Evolutionary conservation across 192 early-diverging fungal genomes (phyloP).

Genomic region (Phycomyces blakesleeanus): DNA sequence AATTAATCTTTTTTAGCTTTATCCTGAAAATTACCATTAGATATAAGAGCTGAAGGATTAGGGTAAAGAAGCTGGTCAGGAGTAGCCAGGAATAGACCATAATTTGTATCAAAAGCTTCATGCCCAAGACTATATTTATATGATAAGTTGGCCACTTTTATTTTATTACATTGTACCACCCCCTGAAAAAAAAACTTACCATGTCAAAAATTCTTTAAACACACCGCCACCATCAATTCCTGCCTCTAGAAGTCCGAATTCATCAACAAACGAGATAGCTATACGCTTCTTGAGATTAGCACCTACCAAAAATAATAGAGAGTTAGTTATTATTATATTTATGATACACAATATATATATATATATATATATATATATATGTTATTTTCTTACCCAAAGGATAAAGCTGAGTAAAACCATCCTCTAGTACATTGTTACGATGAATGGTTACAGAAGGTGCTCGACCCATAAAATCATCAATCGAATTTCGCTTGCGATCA

Average conservation of each 20-base stretch:
- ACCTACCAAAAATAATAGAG: constrained; percentile 42
- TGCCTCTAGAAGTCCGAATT: constrained; percentile 79
- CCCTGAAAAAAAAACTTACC: constrained; percentile 38
- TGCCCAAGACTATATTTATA: constrained; percentile 43
- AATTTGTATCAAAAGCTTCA: constrained; percentile 74
- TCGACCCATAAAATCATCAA: constrained; percentile 18
- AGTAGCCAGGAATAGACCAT: constrained; percentile 65
- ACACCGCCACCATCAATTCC: constrained; percentile 97
- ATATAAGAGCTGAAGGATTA: constrained; percentile 54
- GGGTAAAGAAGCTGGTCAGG: constrained; percentile 71
- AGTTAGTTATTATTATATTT: neutral
- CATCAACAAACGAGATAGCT: constrained; percentile 82
- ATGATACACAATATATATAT: neutral
- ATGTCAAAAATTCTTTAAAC: constrained; percentile 95
- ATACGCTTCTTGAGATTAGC: constrained; percentile 70
- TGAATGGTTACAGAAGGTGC: constrained; percentile 55
- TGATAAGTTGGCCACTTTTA: neutral
- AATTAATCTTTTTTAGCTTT: too few species aligned
- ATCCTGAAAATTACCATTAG: constrained; percentile 30
- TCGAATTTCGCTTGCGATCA: constrained; percentile 49
- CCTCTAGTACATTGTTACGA: constrained; percentile 82
- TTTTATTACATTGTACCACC: neutral
- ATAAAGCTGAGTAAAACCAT: constrained; percentile 77
- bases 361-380: too few species aligned
- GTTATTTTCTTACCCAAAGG: constrained; percentile 46